Base-by-base conservation (phyloP, 1,284 basidiomycete genomes). In the Ustilago hordei region DNA sequence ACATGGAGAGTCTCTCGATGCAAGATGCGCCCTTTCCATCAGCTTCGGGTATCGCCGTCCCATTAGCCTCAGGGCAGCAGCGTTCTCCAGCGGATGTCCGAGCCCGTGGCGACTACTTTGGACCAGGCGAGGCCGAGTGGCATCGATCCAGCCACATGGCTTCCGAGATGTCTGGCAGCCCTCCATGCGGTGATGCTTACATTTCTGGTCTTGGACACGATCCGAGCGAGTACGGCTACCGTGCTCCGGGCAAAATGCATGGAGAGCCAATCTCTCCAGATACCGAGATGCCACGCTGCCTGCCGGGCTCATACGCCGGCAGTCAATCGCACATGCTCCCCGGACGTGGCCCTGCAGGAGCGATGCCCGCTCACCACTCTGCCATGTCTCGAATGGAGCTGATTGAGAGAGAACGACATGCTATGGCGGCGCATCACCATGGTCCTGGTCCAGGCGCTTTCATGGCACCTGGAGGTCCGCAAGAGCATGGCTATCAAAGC, bases 1-100 rank as follows among this genome's bases (percentile, higher is more conserved):
- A 73, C 61, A 77, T 80, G 67, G 79, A 78, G 39, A 52, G 43
- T 3, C 58, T 80, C 0, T 70, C 76, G 3, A 78, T 80, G 67
- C 76, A 80, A 11, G 79, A 80, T 3, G 32, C 43, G 8, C n/a
- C 50, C 11, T 13, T 69, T 54, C 68, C 68, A 8, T 68, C 74
- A 12, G 69, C 62, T 38, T 76, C 74, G 1, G 74, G 74, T 17
- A 65, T 76, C 65, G 62, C 74, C 2, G 64, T 52, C 2, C 64
- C 73, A 38, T 6, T 66, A 28, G 4, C 54, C 2, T 35, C 19
- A 4, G 61, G 61, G 6, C 67, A 59, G 48, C 69, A 71, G 43
- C 68, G 61, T 8, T 76, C 74, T 8, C 65, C 74, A 7, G 43
- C 34, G 1, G 74, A 76, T 32, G 34, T 39, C 9, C 68, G 74